Conservation (phyloP, 768 basidiomycete genomes). For the Gloeostereum incarnatum region DNA sequence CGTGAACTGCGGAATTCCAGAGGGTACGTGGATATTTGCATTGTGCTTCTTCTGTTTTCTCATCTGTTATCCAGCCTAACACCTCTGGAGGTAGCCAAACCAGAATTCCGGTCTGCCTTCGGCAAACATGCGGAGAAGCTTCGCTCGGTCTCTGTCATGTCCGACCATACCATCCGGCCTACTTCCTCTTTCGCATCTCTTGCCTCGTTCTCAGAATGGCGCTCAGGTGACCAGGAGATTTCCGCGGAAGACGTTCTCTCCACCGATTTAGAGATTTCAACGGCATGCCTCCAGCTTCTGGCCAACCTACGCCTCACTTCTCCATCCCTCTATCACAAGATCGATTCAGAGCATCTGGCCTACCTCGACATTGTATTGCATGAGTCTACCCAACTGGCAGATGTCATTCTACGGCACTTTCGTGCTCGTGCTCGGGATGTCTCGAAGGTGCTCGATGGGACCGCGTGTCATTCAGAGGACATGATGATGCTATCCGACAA, state of each 20-base stretch:
- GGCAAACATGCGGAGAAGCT: slow-evolving; percentile 34
- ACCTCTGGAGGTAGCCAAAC: slow-evolving; percentile 56
- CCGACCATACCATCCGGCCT: slow-evolving; percentile 44
- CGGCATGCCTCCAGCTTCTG: slow-evolving; percentile 37
- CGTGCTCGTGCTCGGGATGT: slow-evolving; percentile 45
- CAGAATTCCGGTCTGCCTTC: slow-evolving; percentile 58
- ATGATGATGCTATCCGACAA: slow-evolving; percentile 33
- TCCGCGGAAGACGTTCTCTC: slow-evolving; percentile 18
- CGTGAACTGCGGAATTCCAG: slow-evolving; percentile 58
- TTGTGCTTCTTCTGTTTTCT: not conserved
- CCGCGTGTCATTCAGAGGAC: slow-evolving; percentile 34
- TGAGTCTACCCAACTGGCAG: slow-evolving; percentile 37
- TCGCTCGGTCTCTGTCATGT: slow-evolving; percentile 46
- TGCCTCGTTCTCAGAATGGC: slow-evolving; percentile 32
- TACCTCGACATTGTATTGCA: slow-evolving; percentile 35
- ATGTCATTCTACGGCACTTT: slow-evolving; percentile 39
- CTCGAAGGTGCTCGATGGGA: slow-evolving; percentile 34
- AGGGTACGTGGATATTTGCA: slow-evolving; percentile 39
- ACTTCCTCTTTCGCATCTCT: slow-evolving; percentile 40
- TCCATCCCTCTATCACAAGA: slow-evolving; percentile 25
- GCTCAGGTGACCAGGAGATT: slow-evolving; percentile 10
- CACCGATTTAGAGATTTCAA: slow-evolving; percentile 34
- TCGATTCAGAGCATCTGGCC: slow-evolving; percentile 26
- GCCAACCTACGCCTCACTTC: slow-evolving; percentile 45
- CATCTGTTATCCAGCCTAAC: slow-evolving; percentile 37